These are phyloP conservation scores for Aspergillus fructus DNA, from an alignment of 2,329 filamentous ascomycete genomes.

Conservation along the genomic window DNA sequence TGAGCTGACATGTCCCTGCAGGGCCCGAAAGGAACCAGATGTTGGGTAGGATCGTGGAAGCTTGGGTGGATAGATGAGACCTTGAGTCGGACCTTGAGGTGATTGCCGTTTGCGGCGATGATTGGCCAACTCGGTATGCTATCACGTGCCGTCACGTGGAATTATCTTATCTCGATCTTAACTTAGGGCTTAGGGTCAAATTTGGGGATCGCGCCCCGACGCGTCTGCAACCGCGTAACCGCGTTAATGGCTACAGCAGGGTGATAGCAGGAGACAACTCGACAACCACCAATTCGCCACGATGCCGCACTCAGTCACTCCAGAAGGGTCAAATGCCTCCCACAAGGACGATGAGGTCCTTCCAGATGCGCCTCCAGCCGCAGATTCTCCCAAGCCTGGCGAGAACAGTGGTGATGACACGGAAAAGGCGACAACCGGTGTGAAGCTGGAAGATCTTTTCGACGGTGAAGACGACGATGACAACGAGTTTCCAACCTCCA, in stretches of 20 bases:
- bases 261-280: not conserved
- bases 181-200: conserved; percentile 23
- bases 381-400: conserved; percentile 5
- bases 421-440: conserved; percentile 24
- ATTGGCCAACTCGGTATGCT: not conserved
- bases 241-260: conserved; percentile 16
- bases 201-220: conserved; percentile 21
- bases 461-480: conserved; percentile 60
- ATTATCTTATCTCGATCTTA: no score
- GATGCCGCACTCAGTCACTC: conserved; percentile 41
- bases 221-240: conserved; percentile 16
- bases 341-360: conserved; percentile 41
- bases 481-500: conserved; percentile 56
- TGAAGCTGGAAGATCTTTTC: conserved; percentile 56
- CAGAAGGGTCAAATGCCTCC: conserved; percentile 40
- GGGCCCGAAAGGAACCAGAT: conserved; percentile 3
- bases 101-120: conserved; percentile 14
- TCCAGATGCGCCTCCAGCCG: conserved; percentile 40
- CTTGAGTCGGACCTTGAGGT: no score
- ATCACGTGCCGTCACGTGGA: conserved; percentile 3
- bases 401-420: conserved; percentile 12
- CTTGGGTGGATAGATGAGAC: no score
- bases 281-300: conserved; percentile 5
- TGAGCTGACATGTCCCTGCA: conserved; percentile 5
- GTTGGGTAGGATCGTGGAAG: not conserved